Percentiles rank a stretch among this genome's conserved stretches.
Evolutionary conservation across 495 filamentous ascomycete species (phyloP).

Genomic region (Lineolata rhizophorae): DNA sequence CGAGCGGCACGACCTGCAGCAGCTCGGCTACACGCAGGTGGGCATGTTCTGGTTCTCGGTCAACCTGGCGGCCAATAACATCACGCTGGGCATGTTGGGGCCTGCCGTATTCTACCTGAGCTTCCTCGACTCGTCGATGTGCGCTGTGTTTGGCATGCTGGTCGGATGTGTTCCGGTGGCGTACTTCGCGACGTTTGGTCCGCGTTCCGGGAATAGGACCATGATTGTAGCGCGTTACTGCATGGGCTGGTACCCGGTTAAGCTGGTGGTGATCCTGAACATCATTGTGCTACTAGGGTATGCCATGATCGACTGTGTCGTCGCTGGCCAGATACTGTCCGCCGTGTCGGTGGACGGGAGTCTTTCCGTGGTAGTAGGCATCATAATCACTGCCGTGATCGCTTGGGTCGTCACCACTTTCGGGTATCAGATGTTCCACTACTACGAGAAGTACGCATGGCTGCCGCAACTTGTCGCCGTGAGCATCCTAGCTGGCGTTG

Average conservation of each 20-base stretch:
- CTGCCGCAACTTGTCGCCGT: conserved; percentile 29
- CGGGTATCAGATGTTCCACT: conserved; percentile 21
- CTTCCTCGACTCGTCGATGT: conserved; percentile 42
- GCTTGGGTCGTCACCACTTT: conserved; percentile 48
- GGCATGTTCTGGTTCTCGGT: conserved; percentile 52
- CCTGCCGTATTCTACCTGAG: conserved; percentile 45
- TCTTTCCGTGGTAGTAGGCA: conserved; percentile 48
- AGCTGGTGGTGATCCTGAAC: conserved; percentile 49
- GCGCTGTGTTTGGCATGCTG: conserved; percentile 37
- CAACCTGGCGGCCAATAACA: conserved; percentile 58
- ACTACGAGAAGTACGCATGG: neutral
- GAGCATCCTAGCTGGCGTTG: conserved; percentile 43
- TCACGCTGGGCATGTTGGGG: conserved; percentile 52
- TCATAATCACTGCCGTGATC: conserved; percentile 45
- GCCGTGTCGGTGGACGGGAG: conserved; percentile 38
- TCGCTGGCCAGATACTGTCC: conserved; percentile 53
- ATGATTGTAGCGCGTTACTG: conserved; percentile 50
- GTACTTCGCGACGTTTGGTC: conserved; percentile 56
- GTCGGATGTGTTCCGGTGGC: conserved; percentile 33
- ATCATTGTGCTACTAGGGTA: conserved; percentile 54
- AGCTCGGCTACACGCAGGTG: conserved; percentile 41
- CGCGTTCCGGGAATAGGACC: conserved; percentile 46
- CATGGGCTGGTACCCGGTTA: conserved; percentile 67
- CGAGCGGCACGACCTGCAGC: conserved; percentile 34
- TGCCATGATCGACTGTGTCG: conserved; percentile 43